phyloP scores from a whole-genome alignment of 768 basidiomycete genomes.

The Phlebiopsis flavidoalba region DNA sequence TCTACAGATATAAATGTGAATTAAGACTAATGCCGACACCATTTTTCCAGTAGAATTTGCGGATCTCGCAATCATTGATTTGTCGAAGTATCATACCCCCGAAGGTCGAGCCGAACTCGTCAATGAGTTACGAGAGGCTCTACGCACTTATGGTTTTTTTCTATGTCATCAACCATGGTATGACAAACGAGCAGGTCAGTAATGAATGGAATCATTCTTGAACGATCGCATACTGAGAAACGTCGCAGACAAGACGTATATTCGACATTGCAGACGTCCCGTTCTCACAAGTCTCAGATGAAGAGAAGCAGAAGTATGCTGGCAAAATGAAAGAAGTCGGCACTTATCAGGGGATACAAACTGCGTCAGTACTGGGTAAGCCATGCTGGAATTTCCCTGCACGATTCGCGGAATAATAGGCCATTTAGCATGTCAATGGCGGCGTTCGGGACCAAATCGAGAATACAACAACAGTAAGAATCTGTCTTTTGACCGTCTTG shows the following conservation, averaged over 20 bases:
- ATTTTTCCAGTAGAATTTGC: slow-evolving; percentile 31
- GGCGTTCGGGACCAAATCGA: slow-evolving; percentile 66
- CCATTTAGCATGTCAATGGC: slow-evolving; percentile 48
- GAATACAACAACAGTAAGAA: slow-evolving; percentile 53
- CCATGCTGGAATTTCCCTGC: neutral
- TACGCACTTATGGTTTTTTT: slow-evolving; percentile 36
- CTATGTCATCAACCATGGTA: slow-evolving; percentile 46
- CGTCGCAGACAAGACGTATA: slow-evolving; percentile 34
- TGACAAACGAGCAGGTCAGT: slow-evolving; percentile 34
- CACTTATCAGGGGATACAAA: slow-evolving; percentile 51
- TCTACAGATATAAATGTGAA: neutral
- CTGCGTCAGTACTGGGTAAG: slow-evolving; percentile 44
- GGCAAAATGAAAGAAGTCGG: slow-evolving; percentile 38
- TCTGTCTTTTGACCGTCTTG: neutral
- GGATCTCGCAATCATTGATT: slow-evolving; percentile 28
- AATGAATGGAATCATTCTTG: neutral
- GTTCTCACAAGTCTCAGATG: slow-evolving; percentile 33
- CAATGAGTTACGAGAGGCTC: slow-evolving; percentile 26
- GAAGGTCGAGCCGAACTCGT: slow-evolving; percentile 29
- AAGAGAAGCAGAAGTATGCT: slow-evolving; percentile 38
- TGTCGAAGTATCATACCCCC: slow-evolving; percentile 26
- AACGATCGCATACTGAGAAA: neutral
- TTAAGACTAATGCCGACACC: too few relatives aligned
- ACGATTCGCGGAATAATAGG: neutral
- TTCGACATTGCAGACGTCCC: slow-evolving; percentile 44